A percentile compares a stretch with the other conserved stretches of the same genome.
These are phyloP conservation scores for Neurospora sp. DNA, from an alignment of 495 filamentous ascomycete species.

Conservation along the genomic window DNA sequence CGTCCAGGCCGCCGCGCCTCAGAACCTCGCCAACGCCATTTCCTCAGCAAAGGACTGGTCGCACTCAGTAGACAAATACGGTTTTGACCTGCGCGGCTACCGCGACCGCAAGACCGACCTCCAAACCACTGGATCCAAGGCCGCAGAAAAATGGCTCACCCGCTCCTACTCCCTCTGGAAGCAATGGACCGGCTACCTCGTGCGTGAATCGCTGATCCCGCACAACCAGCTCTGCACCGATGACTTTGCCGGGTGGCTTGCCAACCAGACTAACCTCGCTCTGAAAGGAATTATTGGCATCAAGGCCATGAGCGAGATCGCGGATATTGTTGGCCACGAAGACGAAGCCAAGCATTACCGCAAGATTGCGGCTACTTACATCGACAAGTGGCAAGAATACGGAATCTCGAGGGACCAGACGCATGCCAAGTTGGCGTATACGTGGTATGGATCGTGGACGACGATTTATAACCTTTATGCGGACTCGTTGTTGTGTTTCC, in stretches of 20 bases:
- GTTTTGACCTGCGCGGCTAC: constrained; percentile 32
- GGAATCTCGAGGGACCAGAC: constrained; percentile 72
- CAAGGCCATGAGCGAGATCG: constrained; percentile 82
- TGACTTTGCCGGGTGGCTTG: constrained; percentile 90
- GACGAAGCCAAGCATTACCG: constrained; percentile 59
- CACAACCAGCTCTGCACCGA: constrained; percentile 87
- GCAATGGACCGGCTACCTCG: constrained; percentile 86
- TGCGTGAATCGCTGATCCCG: constrained; percentile 77
- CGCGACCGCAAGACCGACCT: constrained; percentile 14
- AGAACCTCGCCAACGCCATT: constrained; percentile 6
- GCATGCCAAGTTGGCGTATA: constrained; percentile 84
- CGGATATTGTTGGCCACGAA: constrained; percentile 56
- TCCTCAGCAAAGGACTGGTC: constrained; percentile 5
- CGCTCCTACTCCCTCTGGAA: constrained; percentile 73
- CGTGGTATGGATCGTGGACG: constrained; percentile 94
- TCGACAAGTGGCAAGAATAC: constrained; percentile 72
- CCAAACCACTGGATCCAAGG: constrained; percentile 36
- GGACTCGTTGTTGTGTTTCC: constrained; percentile 74
- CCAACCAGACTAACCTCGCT: constrained; percentile 87
- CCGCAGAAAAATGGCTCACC: constrained; percentile 40
- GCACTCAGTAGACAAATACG: constrained; percentile 23
- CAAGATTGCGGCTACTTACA: constrained; percentile 64
- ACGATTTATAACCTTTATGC: constrained; percentile 88
- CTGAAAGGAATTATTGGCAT: constrained; percentile 93
- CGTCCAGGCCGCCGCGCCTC: not conserved